Conservation (phyloP, 805 yeast genomes). For the Ogataea populi-albae region DNA sequence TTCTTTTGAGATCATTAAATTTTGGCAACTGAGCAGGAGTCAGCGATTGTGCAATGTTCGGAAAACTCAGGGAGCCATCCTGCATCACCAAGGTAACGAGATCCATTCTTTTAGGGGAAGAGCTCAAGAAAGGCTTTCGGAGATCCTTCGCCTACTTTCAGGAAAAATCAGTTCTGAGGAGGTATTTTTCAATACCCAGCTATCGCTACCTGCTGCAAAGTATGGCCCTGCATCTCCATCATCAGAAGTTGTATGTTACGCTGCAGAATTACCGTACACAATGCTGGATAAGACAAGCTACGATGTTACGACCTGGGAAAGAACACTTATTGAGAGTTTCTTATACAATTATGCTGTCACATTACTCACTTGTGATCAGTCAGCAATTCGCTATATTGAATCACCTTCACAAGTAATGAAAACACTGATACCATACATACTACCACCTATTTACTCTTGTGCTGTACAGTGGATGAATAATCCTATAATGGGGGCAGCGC, state of each 20-base stretch:
- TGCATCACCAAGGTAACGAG: neutral
- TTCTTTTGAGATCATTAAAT: conserved; percentile 34
- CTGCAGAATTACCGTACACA: neutral
- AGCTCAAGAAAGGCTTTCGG: conserved; percentile 1
- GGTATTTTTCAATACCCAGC: too few relatives aligned
- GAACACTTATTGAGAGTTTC: conserved; percentile 40
- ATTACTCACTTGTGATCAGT: conserved; percentile 30
- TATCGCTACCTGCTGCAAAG: neutral
- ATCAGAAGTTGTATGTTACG: neutral
- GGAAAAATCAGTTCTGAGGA: neutral
- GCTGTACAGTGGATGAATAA: conserved; percentile 35
- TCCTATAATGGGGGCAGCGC: conserved; percentile 38
- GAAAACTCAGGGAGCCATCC: too few relatives aligned
- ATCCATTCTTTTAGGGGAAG: neutral
- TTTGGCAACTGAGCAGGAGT: conserved; percentile 13
- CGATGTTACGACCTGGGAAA: conserved; percentile 18
- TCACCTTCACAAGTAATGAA: conserved; percentile 37
- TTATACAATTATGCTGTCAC: conserved; percentile 38
- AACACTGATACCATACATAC: conserved; percentile 27
- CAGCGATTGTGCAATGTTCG: conserved; percentile 5
- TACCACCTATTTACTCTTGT: conserved; percentile 32
- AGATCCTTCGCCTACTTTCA: neutral
- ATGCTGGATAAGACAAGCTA: neutral
- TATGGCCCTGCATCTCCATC: neutral
- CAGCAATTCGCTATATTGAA: conserved; percentile 30